phyloP scores from a whole-genome alignment of 495 filamentous ascomycete species.

The Diplogelasinospora grovesii region DNA sequence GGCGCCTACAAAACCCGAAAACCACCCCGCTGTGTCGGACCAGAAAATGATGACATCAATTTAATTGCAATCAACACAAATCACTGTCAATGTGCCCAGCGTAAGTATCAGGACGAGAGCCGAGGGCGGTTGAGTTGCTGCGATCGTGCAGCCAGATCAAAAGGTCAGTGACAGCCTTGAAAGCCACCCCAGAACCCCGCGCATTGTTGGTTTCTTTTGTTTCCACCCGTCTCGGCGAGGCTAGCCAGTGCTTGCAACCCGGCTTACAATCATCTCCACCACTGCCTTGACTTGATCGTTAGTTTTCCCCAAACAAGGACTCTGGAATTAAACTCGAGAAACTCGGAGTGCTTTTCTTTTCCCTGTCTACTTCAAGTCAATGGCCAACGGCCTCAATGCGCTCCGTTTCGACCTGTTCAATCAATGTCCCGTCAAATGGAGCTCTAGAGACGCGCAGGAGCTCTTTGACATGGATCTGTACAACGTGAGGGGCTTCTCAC shows the following conservation, averaged over 20 bases:
- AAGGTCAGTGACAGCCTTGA: constrained; percentile 24
- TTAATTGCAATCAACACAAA: constrained; percentile 21
- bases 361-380: no score
- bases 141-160: neutral
- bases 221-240: constrained; percentile 9
- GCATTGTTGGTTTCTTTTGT: constrained; percentile 3
- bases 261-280: neutral
- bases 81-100: constrained; percentile 11
- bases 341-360: no score
- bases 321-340: no score
- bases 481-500: constrained; percentile 8
- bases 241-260: no score
- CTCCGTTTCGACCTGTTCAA: no score
- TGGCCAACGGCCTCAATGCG: no score
- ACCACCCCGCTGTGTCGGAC: constrained; percentile 13
- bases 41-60: constrained; percentile 21
- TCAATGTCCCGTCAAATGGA: no score
- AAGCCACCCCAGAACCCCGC: constrained; percentile 18
- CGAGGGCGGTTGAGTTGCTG: constrained; percentile 5
- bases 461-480: constrained; percentile 11
- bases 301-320: no score
- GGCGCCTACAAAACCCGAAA: constrained; percentile 5
- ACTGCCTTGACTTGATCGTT: neutral
- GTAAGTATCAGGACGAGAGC: constrained; percentile 3
- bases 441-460: no score